Conservation (phyloP, 148 eudicot genomes). For the Polygonum maritimum region DNA sequence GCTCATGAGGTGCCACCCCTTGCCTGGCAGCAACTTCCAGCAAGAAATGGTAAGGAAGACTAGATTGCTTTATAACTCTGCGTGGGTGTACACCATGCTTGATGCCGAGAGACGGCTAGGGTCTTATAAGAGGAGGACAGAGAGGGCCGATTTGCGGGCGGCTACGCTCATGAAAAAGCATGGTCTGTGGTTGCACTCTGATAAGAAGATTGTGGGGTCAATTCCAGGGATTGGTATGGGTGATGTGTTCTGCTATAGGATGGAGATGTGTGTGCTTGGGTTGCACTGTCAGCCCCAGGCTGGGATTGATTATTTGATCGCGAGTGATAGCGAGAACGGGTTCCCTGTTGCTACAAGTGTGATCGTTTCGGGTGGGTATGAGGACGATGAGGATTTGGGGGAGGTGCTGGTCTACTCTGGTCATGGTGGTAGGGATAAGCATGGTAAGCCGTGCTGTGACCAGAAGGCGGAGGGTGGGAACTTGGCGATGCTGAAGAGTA, state of each 20-base stretch:
- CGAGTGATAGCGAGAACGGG: constrained; percentile 67
- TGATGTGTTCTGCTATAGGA: constrained; percentile 71
- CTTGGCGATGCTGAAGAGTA: constrained; percentile 73
- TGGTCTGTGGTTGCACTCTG: constrained; percentile 70
- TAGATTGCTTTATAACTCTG: constrained; percentile 56
- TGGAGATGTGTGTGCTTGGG: constrained; percentile 83
- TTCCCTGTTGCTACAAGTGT: constrained; percentile 90
- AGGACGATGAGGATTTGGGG: constrained; percentile 80
- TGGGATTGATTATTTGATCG: constrained; percentile 74
- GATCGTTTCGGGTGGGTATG: constrained; percentile 89
- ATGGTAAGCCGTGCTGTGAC: constrained; percentile 39
- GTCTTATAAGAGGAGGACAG: constrained; percentile 23
- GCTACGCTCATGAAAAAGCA: constrained; percentile 47
- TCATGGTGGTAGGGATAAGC: constrained; percentile 81
- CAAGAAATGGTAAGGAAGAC: constrained; percentile 51
- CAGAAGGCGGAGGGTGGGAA: constrained; percentile 84
- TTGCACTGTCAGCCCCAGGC: constrained; percentile 83
- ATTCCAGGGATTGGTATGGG: constrained; percentile 78
- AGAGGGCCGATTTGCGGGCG: constrained; percentile 62
- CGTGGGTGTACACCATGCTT: constrained; percentile 31
- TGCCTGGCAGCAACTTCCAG: constrained; percentile 45
- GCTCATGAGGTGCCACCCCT: constrained; percentile 57
- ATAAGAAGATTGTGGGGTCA: constrained; percentile 72
- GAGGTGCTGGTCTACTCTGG: constrained; percentile 77
- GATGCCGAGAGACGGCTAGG: constrained; percentile 40